These are phyloP conservation scores for Phallus indusiatus DNA, from an alignment of 768 basidiomycete genomes.

Conservation along the genomic window DNA sequence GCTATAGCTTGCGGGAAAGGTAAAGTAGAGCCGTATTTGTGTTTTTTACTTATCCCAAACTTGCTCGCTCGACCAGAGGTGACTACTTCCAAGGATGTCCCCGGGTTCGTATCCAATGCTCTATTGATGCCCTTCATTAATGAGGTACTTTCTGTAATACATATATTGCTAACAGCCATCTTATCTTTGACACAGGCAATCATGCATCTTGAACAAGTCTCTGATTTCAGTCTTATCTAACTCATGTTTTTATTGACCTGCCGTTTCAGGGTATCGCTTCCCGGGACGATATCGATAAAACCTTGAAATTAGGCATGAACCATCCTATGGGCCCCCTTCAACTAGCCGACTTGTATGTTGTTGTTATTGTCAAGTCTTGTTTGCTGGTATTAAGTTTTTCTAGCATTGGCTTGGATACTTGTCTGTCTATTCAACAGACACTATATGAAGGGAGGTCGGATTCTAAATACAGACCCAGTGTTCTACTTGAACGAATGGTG, in stretches of 20 bases:
- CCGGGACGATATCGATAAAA: constrained; percentile 92
- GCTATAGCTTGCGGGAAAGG: constrained; percentile 89
- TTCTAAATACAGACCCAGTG: constrained; percentile 88
- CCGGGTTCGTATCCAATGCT: constrained; percentile 92
- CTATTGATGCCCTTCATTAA: constrained; percentile 97
- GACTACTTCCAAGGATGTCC: constrained; percentile 82
- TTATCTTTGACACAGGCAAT: constrained; percentile 51
- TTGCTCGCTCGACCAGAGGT: constrained; percentile 50
- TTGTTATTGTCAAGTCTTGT: background rate
- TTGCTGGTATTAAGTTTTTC: constrained; percentile 2
- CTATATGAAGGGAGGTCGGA: constrained; percentile 84
- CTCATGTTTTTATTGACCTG: background rate
- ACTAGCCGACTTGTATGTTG: constrained; percentile 37
- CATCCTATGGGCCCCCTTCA: constrained; percentile 94
- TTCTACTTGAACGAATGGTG: constrained; percentile 91
- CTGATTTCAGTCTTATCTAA: background rate
- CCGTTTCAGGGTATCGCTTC: constrained; percentile 69
- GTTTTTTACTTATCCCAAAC: background rate
- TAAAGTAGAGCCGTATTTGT: constrained; percentile 17
- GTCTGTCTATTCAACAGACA: constrained; percentile 86
- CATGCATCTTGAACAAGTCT: constrained; percentile 83
- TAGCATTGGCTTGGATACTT: constrained; percentile 97
- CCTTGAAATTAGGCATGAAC: constrained; percentile 86
- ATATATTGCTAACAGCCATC: background rate
- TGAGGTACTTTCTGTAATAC: constrained; percentile 40